Percentiles rank a stretch among this genome's conserved stretches.
These are phyloP conservation scores for Cystobasidium pallidum DNA, from an alignment of 1,284 basidiomycete genomes.

Conservation along the genomic window DNA sequence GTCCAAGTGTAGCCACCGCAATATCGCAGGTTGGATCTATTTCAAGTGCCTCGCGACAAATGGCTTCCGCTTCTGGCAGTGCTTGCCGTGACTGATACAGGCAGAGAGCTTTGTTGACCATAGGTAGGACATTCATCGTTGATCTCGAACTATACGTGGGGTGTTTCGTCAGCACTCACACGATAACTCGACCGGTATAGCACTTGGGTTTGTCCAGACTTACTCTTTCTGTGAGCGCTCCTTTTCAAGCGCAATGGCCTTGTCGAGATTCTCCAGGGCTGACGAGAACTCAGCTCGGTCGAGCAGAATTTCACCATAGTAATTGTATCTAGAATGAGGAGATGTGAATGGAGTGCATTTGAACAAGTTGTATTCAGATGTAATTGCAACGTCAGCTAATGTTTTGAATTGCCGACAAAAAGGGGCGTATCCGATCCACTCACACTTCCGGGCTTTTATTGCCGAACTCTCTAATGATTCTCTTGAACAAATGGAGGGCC, in stretches of 20 bases:
- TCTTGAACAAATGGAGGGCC: constrained; percentile 86
- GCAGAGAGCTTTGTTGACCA: constrained; percentile 96
- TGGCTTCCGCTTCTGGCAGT: constrained; percentile 74
- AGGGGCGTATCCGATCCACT: neutral
- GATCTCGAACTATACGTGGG: constrained; percentile 7
- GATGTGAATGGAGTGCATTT: too few species aligned
- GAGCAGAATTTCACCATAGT: constrained; percentile 88
- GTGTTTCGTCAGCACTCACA: neutral
- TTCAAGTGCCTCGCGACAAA: constrained; percentile 83
- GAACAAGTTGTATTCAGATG: too few species aligned
- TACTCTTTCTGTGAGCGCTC: constrained; percentile 61
- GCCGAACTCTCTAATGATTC: constrained; percentile 56
- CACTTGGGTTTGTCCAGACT: constrained; percentile 54
- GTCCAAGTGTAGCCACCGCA: constrained; percentile 92
- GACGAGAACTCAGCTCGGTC: constrained; percentile 90
- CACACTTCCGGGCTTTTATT: constrained; percentile 42
- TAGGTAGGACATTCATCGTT: constrained; percentile 79
- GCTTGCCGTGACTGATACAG: constrained; percentile 97
- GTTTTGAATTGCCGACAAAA: too few species aligned
- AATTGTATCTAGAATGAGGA: constrained; percentile 52
- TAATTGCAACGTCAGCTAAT: too few species aligned
- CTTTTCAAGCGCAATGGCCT: constrained; percentile 85
- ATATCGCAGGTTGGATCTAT: constrained; percentile 95
- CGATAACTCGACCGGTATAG: neutral
- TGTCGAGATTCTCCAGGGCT: constrained; percentile 92